Evolutionary conservation across 2,329 filamentous ascomycete genomes (phyloP), one percentile per base, ranked within the genome.

Genomic region (Cercospora brassicicola): DNA sequence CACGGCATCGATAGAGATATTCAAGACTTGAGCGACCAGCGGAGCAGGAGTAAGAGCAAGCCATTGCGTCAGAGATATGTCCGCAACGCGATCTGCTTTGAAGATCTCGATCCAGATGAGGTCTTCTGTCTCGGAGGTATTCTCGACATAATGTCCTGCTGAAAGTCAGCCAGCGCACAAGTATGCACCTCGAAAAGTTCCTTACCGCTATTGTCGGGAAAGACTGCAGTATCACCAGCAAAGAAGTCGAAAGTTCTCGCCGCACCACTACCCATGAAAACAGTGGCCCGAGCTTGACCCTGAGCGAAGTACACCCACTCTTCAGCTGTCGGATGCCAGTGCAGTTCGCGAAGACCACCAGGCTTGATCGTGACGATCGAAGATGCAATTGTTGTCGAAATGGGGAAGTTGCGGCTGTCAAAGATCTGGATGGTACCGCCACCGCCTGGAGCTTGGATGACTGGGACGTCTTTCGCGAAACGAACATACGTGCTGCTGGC

Each of bases 241-340:
- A 80, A 80, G 76, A 91, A 90, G 78, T 91, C 87, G 74, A 91
- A 90, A 0, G 89, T 91, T 5, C 89, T 84, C 2, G 89, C 84
- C 64, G 85, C 86, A 10, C 82, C 80, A 73, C 83, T 67, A 13
- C 69, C 89, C 59, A 87, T 86, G 76, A 90, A 91, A 2, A 42
- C 90, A 86, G 0, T 83, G 78, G 26, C 36, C 36, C 36, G 36
- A n/a, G 36, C 36, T 42, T 42, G 36, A 42, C 89, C 89, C 67
- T 85, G 81, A 75, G 90, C 87, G 80, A 91, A 91, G 78, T 90
- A 91, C 2, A 91, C 78, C 89, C 89, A 91, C 76, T 91, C 89
- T 72, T 90, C 1, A 3, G 36, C 36, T 42, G 36, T 42, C 2
- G 36, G 36, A 42, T 42, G 36, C 36, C 36, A 42, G 36, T 42